These are phyloP conservation scores for Claviceps citrina DNA, from an alignment of 2,329 filamentous ascomycete genomes.

Conservation along the genomic window DNA sequence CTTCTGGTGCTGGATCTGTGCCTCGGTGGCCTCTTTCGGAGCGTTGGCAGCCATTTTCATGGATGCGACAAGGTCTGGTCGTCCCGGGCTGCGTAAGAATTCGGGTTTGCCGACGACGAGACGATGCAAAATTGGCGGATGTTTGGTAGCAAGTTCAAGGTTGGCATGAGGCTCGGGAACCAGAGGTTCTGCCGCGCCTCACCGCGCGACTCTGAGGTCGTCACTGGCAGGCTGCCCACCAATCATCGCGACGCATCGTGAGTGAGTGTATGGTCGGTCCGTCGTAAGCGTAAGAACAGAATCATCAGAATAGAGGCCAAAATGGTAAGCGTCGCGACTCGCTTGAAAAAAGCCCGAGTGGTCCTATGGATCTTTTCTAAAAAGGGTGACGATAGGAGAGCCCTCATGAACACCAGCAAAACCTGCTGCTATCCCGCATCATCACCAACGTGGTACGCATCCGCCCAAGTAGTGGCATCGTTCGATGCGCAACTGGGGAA, in stretches of 20 bases:
- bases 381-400: conserved; percentile 49
- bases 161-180: no score
- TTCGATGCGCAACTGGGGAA: no score
- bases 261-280: no score
- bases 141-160: no score
- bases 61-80: not conserved
- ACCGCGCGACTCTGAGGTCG: conserved; percentile 14
- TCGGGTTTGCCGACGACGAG: no score
- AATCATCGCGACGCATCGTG: not conserved
- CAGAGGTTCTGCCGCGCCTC: conserved; percentile 18
- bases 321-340: conserved; percentile 1
- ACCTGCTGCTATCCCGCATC: conserved; percentile 79
- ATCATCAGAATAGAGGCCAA: not conserved
- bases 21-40: conserved; percentile 40
- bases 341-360: no score
- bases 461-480: not conserved
- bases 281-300: not conserved
- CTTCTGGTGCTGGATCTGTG: conserved; percentile 63
- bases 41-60: conserved; percentile 35
- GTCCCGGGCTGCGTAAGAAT: no score
- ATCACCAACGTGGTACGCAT: conserved; percentile 83
- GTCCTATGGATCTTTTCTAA: no score
- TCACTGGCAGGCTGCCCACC: conserved; percentile 2
- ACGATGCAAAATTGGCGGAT: not conserved
- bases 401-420: conserved; percentile 95